Evolutionary conservation across 1,284 basidiomycete species (phyloP).

Genomic region (Singerocomus inundabilis): DNA sequence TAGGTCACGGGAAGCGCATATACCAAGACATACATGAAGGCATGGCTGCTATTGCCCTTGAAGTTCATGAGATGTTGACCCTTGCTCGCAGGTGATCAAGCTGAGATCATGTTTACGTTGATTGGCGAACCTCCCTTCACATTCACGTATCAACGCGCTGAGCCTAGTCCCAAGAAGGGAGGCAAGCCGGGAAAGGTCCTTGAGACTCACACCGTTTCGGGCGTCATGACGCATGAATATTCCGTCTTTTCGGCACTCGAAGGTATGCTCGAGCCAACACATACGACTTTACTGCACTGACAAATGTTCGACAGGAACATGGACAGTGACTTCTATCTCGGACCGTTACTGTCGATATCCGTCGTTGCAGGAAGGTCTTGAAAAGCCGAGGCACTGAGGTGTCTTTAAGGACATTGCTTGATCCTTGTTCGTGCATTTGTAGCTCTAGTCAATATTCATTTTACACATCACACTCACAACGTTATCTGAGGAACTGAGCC

Average conservation of each 20-base stretch:
- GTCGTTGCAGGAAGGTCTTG: slow-evolving; percentile 40
- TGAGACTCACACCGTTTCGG: slow-evolving; percentile 86
- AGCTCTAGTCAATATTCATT: slow-evolving; percentile 22
- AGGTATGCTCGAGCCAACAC: slow-evolving; percentile 49
- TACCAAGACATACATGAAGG: slow-evolving; percentile 89
- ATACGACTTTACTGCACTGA: slow-evolving; percentile 10
- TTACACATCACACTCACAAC: slow-evolving; percentile 1
- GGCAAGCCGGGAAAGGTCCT: slow-evolving; percentile 69
- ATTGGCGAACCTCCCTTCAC: slow-evolving; percentile 92
- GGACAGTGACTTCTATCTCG: slow-evolving; percentile 89
- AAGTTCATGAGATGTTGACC: slow-evolving; percentile 3
- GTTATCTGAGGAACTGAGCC: background rate
- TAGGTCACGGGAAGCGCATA: slow-evolving; percentile 79
- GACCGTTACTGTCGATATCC: slow-evolving; percentile 86
- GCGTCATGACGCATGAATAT: slow-evolving; percentile 75
- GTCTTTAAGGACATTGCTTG: slow-evolving; percentile 6
- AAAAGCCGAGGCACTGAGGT: slow-evolving; percentile 30
- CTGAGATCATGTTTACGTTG: slow-evolving; percentile 88
- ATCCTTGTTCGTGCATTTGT: slow-evolving; percentile 32
- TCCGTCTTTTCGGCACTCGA: slow-evolving; percentile 87
- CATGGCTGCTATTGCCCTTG: slow-evolving; percentile 21
- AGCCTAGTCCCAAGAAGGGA: slow-evolving; percentile 61
- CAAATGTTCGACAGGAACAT: slow-evolving; percentile 59
- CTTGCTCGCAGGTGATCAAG: slow-evolving; percentile 69
- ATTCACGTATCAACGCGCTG: slow-evolving; percentile 88